Evolutionary conservation across 2,329 filamentous ascomycete genomes (phyloP), one percentile per base, ranked within the genome.

Genomic region (Sphaerostilbella broomeana): DNA sequence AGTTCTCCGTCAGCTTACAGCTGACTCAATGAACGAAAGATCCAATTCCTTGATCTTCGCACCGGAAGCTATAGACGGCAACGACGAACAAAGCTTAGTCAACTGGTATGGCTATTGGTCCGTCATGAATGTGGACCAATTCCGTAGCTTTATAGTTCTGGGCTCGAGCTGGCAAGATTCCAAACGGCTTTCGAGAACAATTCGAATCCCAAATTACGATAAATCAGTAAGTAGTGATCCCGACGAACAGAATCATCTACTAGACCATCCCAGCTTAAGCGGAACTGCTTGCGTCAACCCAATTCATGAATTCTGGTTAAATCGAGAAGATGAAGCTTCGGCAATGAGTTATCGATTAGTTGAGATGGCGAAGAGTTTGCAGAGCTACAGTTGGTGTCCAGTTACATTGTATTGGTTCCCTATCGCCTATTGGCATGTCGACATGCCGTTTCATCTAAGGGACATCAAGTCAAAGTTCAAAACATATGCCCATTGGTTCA

Each of bases 61-160:
- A 0, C 66, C 68, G 11, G 49, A 60, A 4, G 54, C 47, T 2
- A 72, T 81, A 31, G 69, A 78, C 40, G 62, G 67, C 1, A 73
- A 75, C 39, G 76, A 81, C 44, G 78, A 82, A 51, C 72, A 79
- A 50, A 77, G 71, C 41, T 59, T 82, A 19, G 67, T 81, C 8
- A 75, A 79, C 45, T 80, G 74, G 71, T 81, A 79, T 52, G 75
- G 72, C 1, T 73, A 65, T 55, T 81, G 77, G 77, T 63, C 74
- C 1, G 59, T 64, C 21, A 44, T 55, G 40, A 67, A 69, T 20
- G 51, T 75, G 24, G 68, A 77, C 41, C 57, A 59, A 27, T 75
- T 69, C 49, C 68, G 75, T 21, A 70, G 66, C 25, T 80, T 81
- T 47, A 59, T 63, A 13, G 70, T 81, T 3, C 39, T 81, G 4